phyloP scores from a whole-genome alignment of 2,329 filamentous ascomycete species.

The Endocalyx cinctus region DNA sequence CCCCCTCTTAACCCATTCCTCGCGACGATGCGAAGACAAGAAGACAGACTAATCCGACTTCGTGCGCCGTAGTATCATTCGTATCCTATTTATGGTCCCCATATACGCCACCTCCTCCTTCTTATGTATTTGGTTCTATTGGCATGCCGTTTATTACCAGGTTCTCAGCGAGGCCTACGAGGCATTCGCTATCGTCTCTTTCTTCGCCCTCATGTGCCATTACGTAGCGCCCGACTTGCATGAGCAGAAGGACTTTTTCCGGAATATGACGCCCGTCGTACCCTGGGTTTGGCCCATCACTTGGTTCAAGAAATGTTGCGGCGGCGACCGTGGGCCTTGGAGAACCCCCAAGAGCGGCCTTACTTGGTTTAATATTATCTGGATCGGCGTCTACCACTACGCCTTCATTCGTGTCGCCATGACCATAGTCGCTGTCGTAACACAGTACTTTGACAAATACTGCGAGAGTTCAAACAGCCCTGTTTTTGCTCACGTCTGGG shows the following conservation, averaged over 20 bases:
- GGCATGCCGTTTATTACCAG: constrained; percentile 74
- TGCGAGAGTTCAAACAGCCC: constrained; percentile 76
- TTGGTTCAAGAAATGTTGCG: constrained; percentile 66
- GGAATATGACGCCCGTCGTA: constrained; percentile 58
- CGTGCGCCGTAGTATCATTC: constrained; percentile 68
- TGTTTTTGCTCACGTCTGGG: constrained; percentile 81
- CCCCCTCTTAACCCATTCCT: constrained; percentile 1
- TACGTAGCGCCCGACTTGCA: constrained; percentile 76
- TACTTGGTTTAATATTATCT: constrained; percentile 88
- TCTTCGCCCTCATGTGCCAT: constrained; percentile 78
- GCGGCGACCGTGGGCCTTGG: constrained; percentile 64
- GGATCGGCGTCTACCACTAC: constrained; percentile 81
- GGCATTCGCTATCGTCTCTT: constrained; percentile 81
- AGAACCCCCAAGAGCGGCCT: constrained; percentile 74
- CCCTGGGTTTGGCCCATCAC: constrained; percentile 72
- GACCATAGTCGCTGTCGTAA: constrained; percentile 71
- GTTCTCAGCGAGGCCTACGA: constrained; percentile 83
- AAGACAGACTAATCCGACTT: too few species aligned
- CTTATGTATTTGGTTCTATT: constrained; percentile 69
- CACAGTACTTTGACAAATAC: constrained; percentile 65
- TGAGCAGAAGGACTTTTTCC: constrained; percentile 77
- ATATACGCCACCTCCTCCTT: constrained; percentile 73
- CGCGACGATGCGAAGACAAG: too few species aligned
- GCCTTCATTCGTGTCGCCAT: constrained; percentile 76
- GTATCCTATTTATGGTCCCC: constrained; percentile 84